These are phyloP conservation scores for Phalaenopsis equestris DNA, from an alignment of 106 monocot species.

Conservation along the genomic window DNA sequence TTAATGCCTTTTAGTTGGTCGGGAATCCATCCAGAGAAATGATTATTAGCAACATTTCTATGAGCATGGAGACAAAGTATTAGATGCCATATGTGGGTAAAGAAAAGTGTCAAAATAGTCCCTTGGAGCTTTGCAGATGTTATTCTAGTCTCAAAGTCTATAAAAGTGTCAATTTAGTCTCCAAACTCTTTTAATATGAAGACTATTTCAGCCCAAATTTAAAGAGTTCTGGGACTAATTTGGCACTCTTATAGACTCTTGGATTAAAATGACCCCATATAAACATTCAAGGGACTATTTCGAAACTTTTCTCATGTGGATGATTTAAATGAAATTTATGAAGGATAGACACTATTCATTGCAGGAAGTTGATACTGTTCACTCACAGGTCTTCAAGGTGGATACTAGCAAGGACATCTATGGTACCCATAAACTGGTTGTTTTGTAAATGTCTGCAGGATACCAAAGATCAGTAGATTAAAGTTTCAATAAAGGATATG, in stretches of 20 bases:
- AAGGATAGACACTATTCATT: background rate
- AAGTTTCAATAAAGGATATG: background rate
- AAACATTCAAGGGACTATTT: too few relatives aligned
- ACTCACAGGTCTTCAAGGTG: slow-evolving; percentile 74
- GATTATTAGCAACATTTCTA: slow-evolving; percentile 86
- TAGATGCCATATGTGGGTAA: background rate
- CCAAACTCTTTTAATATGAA: too few relatives aligned
- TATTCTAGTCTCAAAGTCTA: too few relatives aligned
- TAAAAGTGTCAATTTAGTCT: too few relatives aligned
- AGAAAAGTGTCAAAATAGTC: too few relatives aligned
- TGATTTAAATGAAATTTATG: background rate
- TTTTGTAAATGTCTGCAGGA: slow-evolving; percentile 66
- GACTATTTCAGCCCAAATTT: too few relatives aligned
- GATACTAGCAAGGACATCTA: slow-evolving; percentile 59
- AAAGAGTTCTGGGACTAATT: too few relatives aligned
- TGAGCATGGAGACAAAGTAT: slow-evolving; percentile 6
- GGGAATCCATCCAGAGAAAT: slow-evolving; percentile 79
- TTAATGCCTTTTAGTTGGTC: slow-evolving; percentile 53
- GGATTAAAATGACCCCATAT: too few relatives aligned
- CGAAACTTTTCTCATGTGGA: background rate
- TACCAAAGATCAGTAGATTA: background rate
- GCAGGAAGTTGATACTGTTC: slow-evolving; percentile 1
- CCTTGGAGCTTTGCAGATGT: too few relatives aligned
- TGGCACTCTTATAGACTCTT: too few relatives aligned
- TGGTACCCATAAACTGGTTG: slow-evolving; percentile 72